Conservation (phyloP, 306 rosid species). For the Ochetophila trinervis region DNA sequence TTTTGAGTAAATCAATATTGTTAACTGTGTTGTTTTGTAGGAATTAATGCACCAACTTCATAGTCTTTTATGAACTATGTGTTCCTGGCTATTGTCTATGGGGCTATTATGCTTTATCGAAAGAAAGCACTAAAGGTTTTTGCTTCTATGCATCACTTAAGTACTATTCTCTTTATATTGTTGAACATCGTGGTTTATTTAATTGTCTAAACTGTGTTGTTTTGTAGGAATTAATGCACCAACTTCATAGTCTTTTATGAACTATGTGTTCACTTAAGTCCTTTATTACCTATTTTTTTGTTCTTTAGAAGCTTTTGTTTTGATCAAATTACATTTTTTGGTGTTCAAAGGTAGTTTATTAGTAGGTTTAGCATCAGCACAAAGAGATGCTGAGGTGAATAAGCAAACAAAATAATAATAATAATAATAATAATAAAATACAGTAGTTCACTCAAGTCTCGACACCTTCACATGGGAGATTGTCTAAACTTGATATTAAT, state of each 20-base stretch:
- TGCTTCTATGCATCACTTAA: slow-evolving; percentile 4
- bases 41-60: slow-evolving; percentile 85
- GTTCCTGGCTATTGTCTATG: too few species aligned
- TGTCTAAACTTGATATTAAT: neutral
- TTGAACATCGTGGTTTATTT: neutral
- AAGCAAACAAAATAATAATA: neutral
- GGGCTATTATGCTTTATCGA: slow-evolving; percentile 48
- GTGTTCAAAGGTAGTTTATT: neutral
- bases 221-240: slow-evolving; percentile 80
- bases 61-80: slow-evolving; percentile 85
- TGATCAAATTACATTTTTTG: neutral
- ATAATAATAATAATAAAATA: too few species aligned
- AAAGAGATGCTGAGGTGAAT: neutral
- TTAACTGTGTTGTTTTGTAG: slow-evolving; percentile 34
- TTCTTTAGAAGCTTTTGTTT: neutral
- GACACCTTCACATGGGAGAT: neutral
- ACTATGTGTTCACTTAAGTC: too few species aligned
- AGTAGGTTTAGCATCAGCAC: too few species aligned
- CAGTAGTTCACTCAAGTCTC: neutral
- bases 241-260: slow-evolving; percentile 83
- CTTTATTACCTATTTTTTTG: neutral
- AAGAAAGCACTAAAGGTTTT: slow-evolving; percentile 73
- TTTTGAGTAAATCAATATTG: neutral
- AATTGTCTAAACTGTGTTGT: slow-evolving; percentile 4
- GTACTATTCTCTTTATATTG: neutral